Conservation (phyloP, 345 rosid species). For the Syzygium oleosum region DNA sequence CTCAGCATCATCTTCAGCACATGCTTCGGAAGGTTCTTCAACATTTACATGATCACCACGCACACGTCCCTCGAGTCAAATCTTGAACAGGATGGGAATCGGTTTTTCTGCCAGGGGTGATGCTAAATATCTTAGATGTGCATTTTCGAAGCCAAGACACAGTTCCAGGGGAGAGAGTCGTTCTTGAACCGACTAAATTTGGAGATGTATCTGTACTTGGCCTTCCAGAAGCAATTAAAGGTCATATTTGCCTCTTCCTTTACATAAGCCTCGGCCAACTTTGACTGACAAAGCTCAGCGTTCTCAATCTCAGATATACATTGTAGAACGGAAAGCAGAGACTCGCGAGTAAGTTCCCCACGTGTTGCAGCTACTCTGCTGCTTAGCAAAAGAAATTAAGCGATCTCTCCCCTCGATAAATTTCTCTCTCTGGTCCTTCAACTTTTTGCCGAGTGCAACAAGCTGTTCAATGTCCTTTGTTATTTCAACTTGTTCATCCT, state of each 20-base stretch:
- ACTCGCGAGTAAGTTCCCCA: slow-evolving; percentile 60
- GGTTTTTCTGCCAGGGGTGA: slow-evolving; percentile 55
- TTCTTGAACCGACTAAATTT: slow-evolving; percentile 11
- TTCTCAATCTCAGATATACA: slow-evolving; percentile 47
- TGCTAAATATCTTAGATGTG: slow-evolving; percentile 65
- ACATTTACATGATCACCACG: slow-evolving; percentile 21
- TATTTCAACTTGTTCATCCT: slow-evolving; percentile 72
- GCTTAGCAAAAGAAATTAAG: slow-evolving; percentile 69
- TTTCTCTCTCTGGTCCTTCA: slow-evolving; percentile 79
- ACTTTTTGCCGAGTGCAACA: slow-evolving; percentile 54
- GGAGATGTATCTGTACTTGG: slow-evolving; percentile 35
- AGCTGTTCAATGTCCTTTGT: slow-evolving; percentile 81
- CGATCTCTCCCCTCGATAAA: slow-evolving; percentile 71
- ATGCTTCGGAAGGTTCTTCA: slow-evolving; percentile 28
- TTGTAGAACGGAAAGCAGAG: slow-evolving; percentile 57
- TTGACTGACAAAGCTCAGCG: slow-evolving; percentile 35
- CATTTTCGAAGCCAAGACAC: slow-evolving; percentile 78
- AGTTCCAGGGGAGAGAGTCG: slow-evolving; percentile 52
- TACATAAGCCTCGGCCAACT: slow-evolving; percentile 20
- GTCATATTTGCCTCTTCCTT: slow-evolving; percentile 14
- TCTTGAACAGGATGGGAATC: slow-evolving; percentile 30
- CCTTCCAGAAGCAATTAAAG: slow-evolving; percentile 5
- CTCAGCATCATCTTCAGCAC: slow-evolving; percentile 27
- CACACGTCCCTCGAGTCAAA: slow-evolving; percentile 14
- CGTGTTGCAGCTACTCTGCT: slow-evolving; percentile 59